Base-by-base conservation (phyloP, 495 filamentous ascomycete genomes). In the Immersiella caudata region DNA sequence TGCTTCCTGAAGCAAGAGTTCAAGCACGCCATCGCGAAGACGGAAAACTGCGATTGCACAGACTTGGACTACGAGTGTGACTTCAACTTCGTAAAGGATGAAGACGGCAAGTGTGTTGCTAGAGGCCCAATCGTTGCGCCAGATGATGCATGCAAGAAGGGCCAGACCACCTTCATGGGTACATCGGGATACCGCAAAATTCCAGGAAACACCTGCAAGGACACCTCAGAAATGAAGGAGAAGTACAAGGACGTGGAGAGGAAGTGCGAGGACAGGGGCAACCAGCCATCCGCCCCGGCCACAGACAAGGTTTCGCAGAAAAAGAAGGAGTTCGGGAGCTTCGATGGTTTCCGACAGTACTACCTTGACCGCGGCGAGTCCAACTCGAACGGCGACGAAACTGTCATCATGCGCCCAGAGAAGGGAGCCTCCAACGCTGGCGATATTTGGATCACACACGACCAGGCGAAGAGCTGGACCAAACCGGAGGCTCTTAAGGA, bases 41-140 rank as follows among this genome's bases (percentile, higher is more conserved):
- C 85, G 29, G 83, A 90, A 67, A 76, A 82, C 33, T 99, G 95
- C 82, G 85, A 90, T 22, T 99, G 95, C 80, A 87, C 87, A 0
- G 84, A 88, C 12, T 81, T 83, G 36, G 95, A 99, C 77, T 99
- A 92, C 73, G 95, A 99, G 77, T 99, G 95, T 76, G 93, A 97
- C 74, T 96, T 89, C 81, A 94, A 94, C 75, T 97, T 95, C 74
- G 79, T 87, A 52, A 83, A 81, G 52, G 84, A 89, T n/a, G 74
- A 75, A 5, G 80, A 83, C 66, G 77, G 80, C 60, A 76, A 77
- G 57, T 99, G 95, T 73, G 76, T 87, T 6, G 69, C 74, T 1
- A 80, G 70, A 26, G 85, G 78, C 0, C 69, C 79, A 1, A 73
- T 87, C 50, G 84, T 87, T 0, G 82, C 87, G 16, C 88, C 85